Evolutionary conservation across 2,329 filamentous ascomycete genomes (phyloP).

Genomic region (Reticulascus tulasneorum): DNA sequence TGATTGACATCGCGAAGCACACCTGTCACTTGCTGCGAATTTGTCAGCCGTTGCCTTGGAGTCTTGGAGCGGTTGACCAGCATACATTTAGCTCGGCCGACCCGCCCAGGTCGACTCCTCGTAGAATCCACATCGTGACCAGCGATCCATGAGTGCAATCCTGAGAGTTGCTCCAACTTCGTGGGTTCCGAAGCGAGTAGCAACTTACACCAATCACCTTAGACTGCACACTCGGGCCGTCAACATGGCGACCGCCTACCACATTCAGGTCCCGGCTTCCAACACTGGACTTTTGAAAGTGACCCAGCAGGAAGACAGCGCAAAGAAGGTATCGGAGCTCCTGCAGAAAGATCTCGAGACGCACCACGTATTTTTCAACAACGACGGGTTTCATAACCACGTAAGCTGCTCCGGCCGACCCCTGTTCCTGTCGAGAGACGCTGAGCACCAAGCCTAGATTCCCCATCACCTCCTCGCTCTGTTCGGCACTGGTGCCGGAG

Average conservation of each 20-base stretch:
- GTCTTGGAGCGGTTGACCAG: too few relatives aligned
- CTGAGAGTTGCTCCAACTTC: too few relatives aligned
- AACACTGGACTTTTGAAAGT: constrained; percentile 47
- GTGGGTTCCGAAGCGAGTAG: too few relatives aligned
- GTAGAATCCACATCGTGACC: too few relatives aligned
- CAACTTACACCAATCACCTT: too few relatives aligned
- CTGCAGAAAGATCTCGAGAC: constrained; percentile 71
- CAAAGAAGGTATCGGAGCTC: constrained; percentile 60
- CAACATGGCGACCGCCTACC: constrained; percentile 43
- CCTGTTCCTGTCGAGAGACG: neutral
- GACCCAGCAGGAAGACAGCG: constrained; percentile 52
- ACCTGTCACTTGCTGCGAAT: too few relatives aligned
- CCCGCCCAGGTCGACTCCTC: too few relatives aligned
- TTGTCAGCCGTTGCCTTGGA: too few relatives aligned
- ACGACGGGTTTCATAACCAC: constrained; percentile 75
- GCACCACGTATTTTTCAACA: constrained; percentile 80
- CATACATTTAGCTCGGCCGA: too few relatives aligned
- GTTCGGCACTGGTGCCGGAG: constrained; percentile 68
- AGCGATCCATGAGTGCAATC: too few relatives aligned
- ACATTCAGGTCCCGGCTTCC: constrained; percentile 42
- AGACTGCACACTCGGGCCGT: constrained; percentile 1
- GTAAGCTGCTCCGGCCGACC: too few relatives aligned
- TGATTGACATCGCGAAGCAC: too few relatives aligned
- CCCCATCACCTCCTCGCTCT: constrained; percentile 72
- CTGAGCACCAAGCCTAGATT: constrained; percentile 37